Evolutionary conservation across 2,329 filamentous ascomycete genomes (phyloP), one percentile per base, ranked within the genome.

Genomic region (Arthrobotrys sinensis): DNA sequence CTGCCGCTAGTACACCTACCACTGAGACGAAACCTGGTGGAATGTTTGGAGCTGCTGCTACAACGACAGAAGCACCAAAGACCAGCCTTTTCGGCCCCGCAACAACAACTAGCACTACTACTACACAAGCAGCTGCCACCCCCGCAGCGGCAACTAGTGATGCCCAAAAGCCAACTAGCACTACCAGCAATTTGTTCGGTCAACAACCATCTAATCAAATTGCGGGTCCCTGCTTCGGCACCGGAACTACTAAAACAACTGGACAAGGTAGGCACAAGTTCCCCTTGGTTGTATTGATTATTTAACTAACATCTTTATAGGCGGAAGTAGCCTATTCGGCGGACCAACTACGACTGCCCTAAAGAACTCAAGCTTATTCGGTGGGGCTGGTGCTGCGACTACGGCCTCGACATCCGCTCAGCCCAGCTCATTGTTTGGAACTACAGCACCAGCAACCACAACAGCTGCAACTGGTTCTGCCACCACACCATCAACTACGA

Each of bases 31-130:
- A 82, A 43, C 43, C 81, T n/a, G 76, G 65, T 38, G 82, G 82
- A 36, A 66, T 84, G 50, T 85, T 85, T 52, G 68, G 81, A 50
- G 69, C 81, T 28, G 53, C 82, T 4, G 73, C 71, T 40, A 70
- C 81, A 6, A 79, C 83, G 45, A 70, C 83, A 40, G 53, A 80
- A 21, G 62, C 80, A 83, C 40, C 63, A 3, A 65, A 71, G 12
- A 6, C 75, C 8, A 46, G 16, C 32, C 28, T 80, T 11, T 80
- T 79, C 43, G 67, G 79, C 34, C 16, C 63, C 8, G 8, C 53
- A 32, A 32, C 46, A 11, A 28, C 24, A n/a, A n/a, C n/a, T n/a
- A n/a, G n/a, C n/a, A 50, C 66, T n/a, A 8, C 70, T 12, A 64
- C 65, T 6, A 65, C 38, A 12, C 64, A 60, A 28, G n/a, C 71